Base-by-base conservation (phyloP, 1,284 basidiomycete genomes). In the Inonotus hispidus region DNA sequence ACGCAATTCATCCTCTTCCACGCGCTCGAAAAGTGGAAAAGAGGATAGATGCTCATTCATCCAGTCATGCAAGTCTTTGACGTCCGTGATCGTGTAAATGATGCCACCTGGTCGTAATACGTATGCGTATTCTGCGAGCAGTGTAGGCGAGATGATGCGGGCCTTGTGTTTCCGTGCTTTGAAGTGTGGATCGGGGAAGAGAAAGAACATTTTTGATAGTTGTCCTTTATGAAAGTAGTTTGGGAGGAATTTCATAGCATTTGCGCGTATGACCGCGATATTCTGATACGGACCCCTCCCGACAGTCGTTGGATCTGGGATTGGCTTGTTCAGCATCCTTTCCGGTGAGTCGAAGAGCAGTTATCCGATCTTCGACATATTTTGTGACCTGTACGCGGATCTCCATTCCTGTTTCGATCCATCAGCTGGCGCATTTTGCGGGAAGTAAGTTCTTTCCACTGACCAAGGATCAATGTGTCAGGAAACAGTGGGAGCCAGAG, bases 151-250 rank as follows among this genome's bases (percentile, higher is more conserved):
- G 61, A 84, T 81, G 63, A 84, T 84, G 19, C 97, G 87, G 4
- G 96, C 96, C 77, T 99, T 99, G 80, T 98, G 96, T 74, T 99
- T 99, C 68, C 95, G 87, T 19, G 85, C 82, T 75, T 99, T 99
- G 82, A 99, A 99, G 75, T 99, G 97, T 0, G 97, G 97, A 74
- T 99, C 97, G 37, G 97, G 97, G 74, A 98, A 99, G 63, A 99
- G 84, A 79, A 99, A 98, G 78, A 99, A 99, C 64, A 99, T 82
- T 64, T 97, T 91, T 37, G 88, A 87, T 54, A 98, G 79, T 67
- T 97, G 96, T 63, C 88, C 88, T 71, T 95, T 95, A 11, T 82
- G 73, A 74, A 99, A 98, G 75, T 95, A 98, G 77, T 99, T 99
- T 13, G 95, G 93, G 65, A 98, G 82, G 74, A 98, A 98, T 77